These are phyloP conservation scores for Xylariaceae sp. DNA, from an alignment of 2,329 filamentous ascomycete species.

Conservation along the genomic window DNA sequence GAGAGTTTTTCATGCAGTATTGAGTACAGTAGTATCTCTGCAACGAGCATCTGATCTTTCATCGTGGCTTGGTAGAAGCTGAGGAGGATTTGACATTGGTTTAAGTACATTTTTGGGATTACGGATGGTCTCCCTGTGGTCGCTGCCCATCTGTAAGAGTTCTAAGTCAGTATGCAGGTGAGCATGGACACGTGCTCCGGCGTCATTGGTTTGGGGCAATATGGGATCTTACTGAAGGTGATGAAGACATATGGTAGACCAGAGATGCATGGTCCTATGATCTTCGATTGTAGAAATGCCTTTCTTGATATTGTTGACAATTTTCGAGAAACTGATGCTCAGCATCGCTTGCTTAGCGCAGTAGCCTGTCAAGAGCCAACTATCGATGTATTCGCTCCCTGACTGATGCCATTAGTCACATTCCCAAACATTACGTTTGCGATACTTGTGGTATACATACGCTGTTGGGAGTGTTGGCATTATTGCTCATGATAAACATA, in stretches of 20 bases:
- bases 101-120: constrained; percentile 35
- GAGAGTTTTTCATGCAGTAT: constrained; percentile 34
- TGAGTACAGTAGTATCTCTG: constrained; percentile 37
- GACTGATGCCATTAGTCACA: constrained; percentile 16
- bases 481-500: constrained; percentile 37
- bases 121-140: constrained; percentile 38
- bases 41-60: constrained; percentile 38
- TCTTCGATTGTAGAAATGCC: constrained; percentile 31
- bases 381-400: constrained; percentile 38
- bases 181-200: not conserved
- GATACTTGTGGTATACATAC: constrained; percentile 15
- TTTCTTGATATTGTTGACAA: constrained; percentile 33
- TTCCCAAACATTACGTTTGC: not conserved
- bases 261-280: constrained; percentile 33
- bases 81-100: constrained; percentile 37
- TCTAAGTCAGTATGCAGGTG: not conserved
- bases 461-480: constrained; percentile 27
- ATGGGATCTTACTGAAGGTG: constrained; percentile 31
- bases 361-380: constrained; percentile 40
- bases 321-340: constrained; percentile 39
- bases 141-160: constrained; percentile 34
- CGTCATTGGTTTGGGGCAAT: not conserved
- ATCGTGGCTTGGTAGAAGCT: constrained; percentile 39
- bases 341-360: constrained; percentile 42
- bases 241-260: constrained; percentile 35